Percentiles rank a stretch among this genome's conserved stretches.
These are phyloP conservation scores for Panaeolus papilionaceus DNA, from an alignment of 768 basidiomycete genomes.

Conservation along the genomic window DNA sequence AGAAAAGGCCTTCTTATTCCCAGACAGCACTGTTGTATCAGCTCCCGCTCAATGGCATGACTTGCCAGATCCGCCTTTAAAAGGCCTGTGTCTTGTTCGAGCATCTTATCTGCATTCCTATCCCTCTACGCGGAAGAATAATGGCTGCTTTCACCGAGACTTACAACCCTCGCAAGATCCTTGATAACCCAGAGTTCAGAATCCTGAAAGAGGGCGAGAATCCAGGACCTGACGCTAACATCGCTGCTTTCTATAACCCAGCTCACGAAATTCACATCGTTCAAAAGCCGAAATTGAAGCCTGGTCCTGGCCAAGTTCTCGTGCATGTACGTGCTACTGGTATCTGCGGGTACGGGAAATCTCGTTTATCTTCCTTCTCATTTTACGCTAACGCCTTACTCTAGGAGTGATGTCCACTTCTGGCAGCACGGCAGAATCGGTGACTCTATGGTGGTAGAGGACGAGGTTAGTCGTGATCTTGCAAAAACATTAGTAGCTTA, in stretches of 20 bases:
- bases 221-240: slow-evolving; percentile 54
- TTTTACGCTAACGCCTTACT: neutral
- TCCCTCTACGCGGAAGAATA: neutral
- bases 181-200: slow-evolving; percentile 61
- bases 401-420: slow-evolving; percentile 75
- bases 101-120: slow-evolving; percentile 14
- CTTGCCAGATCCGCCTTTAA: slow-evolving; percentile 11
- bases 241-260: slow-evolving; percentile 71
- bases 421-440: slow-evolving; percentile 76
- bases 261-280: slow-evolving; percentile 69
- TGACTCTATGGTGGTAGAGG: slow-evolving; percentile 73
- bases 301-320: slow-evolving; percentile 70
- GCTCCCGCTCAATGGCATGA: slow-evolving; percentile 15
- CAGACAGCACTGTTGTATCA: neutral
- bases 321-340: slow-evolving; percentile 72
- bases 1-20: slow-evolving; percentile 8
- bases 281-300: slow-evolving; percentile 64
- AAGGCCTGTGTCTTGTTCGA: slow-evolving; percentile 9
- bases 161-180: slow-evolving; percentile 61
- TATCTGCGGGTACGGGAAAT: slow-evolving; percentile 59
- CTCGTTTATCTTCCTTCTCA: neutral
- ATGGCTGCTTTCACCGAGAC: slow-evolving; percentile 39
- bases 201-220: slow-evolving; percentile 57
- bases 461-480: slow-evolving; percentile 49
- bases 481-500: neutral